These are phyloP conservation scores for Mortierella hygrophila DNA, from an alignment of 192 early-diverging fungal genomes.

Conservation along the genomic window DNA sequence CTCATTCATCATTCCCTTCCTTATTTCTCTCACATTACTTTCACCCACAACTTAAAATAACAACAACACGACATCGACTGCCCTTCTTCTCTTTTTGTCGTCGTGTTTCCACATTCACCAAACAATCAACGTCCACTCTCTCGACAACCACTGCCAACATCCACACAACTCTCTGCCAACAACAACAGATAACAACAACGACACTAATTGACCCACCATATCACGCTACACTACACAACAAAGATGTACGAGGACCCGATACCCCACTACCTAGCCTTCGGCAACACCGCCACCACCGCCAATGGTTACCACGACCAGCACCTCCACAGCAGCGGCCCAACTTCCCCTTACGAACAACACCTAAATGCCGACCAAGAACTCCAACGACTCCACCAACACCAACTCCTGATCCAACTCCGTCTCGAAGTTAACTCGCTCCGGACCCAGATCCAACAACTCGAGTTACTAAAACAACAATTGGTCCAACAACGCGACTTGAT, in stretches of 20 bases:
- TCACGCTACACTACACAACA: neutral
- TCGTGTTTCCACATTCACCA: neutral
- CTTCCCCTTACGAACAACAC: neutral
- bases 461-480: slow-evolving; percentile 38
- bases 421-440: slow-evolving; percentile 38
- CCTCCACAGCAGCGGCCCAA: neutral
- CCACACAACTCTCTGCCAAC: neutral
- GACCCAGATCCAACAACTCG: slow-evolving; percentile 41
- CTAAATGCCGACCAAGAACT: slow-evolving; percentile 30
- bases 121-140: neutral
- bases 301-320: neutral
- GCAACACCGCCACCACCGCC: neutral
- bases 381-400: slow-evolving; percentile 37
- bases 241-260: slow-evolving; percentile 45
- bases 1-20: neutral
- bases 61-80: no score
- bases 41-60: no score
- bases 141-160: neutral
- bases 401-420: slow-evolving; percentile 41
- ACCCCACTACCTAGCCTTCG: slow-evolving; percentile 12
- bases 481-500: slow-evolving; percentile 32
- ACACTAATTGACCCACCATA: no score
- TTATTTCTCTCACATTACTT: neutral
- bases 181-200: no score
- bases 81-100: neutral